A percentile compares a stretch with the other conserved stretches of the same genome.
Conservation (phyloP, 2,329 filamentous ascomycete species). For the Nemania diffusa region DNA sequence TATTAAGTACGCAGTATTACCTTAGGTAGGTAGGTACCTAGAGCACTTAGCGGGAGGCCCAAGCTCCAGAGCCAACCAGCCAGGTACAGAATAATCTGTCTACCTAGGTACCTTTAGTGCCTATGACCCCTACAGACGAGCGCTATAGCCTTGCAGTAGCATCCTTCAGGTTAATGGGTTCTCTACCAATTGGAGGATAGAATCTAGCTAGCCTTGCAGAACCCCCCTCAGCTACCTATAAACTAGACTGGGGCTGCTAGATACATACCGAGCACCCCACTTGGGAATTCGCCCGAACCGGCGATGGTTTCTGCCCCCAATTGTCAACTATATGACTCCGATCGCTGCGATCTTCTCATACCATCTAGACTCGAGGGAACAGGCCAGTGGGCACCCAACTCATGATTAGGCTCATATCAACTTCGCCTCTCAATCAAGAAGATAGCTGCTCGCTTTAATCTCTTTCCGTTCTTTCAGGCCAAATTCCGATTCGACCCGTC, state of each 20-base stretch:
- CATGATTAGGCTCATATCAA: constrained; percentile 3
- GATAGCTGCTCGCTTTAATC: not conserved
- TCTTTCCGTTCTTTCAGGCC: not conserved
- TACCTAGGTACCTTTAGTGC: not conserved
- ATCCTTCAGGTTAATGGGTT: not conserved
- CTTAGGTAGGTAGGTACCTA: too few species aligned
- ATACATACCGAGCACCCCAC: constrained; percentile 24
- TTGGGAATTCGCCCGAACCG: constrained; percentile 30
- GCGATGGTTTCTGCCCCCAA: constrained; percentile 20
- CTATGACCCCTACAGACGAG: not conserved
- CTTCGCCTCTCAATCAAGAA: not conserved
- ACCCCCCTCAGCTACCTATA: constrained; percentile 2
- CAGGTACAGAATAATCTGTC: not conserved
- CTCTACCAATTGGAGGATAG: not conserved
- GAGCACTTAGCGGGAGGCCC: constrained; percentile 15
- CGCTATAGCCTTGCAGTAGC: constrained; percentile 17
- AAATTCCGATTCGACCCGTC: not conserved
- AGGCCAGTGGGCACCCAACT: not conserved
- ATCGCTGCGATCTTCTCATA: constrained; percentile 15
- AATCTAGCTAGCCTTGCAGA: constrained; percentile 10
- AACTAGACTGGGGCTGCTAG: constrained; percentile 19
- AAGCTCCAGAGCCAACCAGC: constrained; percentile 22
- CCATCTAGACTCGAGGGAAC: not conserved
- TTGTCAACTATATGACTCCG: constrained; percentile 13
- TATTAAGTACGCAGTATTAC: too few species aligned